Base-by-base conservation (phyloP, 2,329 filamentous ascomycete species). In the Chaetomium strumarium region DNA sequence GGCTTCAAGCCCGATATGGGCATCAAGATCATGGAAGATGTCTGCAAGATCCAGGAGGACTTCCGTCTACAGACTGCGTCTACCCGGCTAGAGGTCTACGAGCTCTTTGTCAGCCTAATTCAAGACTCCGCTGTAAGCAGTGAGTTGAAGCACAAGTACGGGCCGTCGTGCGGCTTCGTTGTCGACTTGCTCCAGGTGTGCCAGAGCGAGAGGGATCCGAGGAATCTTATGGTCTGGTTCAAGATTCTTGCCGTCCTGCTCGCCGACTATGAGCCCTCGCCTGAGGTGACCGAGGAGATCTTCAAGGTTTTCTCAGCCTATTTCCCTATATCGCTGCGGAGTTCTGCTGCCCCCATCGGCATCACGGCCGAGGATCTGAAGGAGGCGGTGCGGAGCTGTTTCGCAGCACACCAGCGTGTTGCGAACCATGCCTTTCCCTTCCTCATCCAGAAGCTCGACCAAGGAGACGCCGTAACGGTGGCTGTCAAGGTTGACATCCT, bases 401-500 rank as follows among this genome's bases (percentile, higher is more conserved):
- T 83, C 56, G 71, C 76, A 1, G 73, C 78, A 0, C 74, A 74
- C 37, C 61, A 74, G n/a, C 63, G 67, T 3, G 60, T 81, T 0
- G 73, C 79, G 1, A 60, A 65, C 2, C 67, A 72, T 24, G 65
- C 75, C 0, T 72, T 83, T 11, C 75, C 79, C 0, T 83, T 79
- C 55, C 68, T 83, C 3, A 57, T 83, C 10, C 72, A 74, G 16
- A 82, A 81, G 57, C 66, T 83, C 13, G 79, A 83, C 43, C 78
- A 81, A 57, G 79, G 78, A 3, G 78, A 81, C 41, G 78, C 76
- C 2, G 72, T 82, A 13, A 81, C 77, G 0, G 77, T 78, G 14
- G 72, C 79, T 10, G 79, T 83, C 60, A 83, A 83, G 70, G 62
- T 80, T 8, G 80, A 83, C 57, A 77, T 83, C 31, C 64, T 83